Evolutionary conservation across 345 rosid species (phyloP), one percentile per base, ranked within the genome.

Genomic region (Erysimum cheiranthoides): DNA sequence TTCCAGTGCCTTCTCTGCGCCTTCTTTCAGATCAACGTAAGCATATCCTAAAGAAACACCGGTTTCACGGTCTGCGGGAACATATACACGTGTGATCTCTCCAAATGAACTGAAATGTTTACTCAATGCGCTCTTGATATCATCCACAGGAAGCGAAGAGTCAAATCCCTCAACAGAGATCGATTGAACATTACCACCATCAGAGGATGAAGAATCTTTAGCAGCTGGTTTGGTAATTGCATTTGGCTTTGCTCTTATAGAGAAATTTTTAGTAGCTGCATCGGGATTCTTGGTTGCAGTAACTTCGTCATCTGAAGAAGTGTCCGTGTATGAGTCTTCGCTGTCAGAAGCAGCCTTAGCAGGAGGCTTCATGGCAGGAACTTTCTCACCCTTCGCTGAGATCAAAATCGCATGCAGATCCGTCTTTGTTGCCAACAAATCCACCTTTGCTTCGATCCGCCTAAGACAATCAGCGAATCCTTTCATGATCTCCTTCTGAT

Each of bases 121-220:
- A 27, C 9, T 12, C 59, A 53, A 53, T 12, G 2, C 2, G 32
- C 16, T 27, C 35, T 28, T 28, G 35, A 53, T 28, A 27, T 27
- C 9, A 28, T 28, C 35, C 59, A 53, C 35, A 28, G 16, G 59
- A 28, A 53, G 8, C 10, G 8, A 28, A 53, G 35, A 0, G 59
- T 53, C 35, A 28, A 53, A 53, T 6, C 59, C 58, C 34, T 0
- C 12, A 52, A 52, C 58, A 30, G 59, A 53, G 35, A 28, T 12
- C 16, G 59, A 5, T 27, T 11, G 58, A 53, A 83, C 78, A 4
- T 84, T 83, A 13, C 78, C 39, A 61, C 70, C 68, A 31, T 84
- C 61, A 7, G n/a, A n/a, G 25, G 6, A 45, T 45, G 17, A n/a
- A 45, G 17, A 45, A 45, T 14, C 3, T 14, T 45, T 46, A 47